Base-by-base conservation (phyloP, 169 alveolate species). In the Eimeria brunetti region DNA sequence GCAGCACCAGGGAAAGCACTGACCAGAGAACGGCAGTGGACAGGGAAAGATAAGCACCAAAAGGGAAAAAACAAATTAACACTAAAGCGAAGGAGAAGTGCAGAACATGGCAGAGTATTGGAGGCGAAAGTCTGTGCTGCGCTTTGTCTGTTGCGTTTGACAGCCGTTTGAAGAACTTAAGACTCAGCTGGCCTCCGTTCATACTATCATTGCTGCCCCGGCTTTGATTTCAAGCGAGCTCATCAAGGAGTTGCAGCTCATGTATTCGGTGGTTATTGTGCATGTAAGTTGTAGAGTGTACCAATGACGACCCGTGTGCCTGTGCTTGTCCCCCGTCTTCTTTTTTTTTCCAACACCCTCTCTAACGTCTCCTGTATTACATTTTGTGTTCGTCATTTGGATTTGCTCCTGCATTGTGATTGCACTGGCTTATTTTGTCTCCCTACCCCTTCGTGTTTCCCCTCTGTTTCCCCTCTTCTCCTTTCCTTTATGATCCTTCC, bases 81-180 rank as follows among this genome's bases (percentile, higher is more conserved):
- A 51, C 58, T 12, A 12, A 51, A 51, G 58, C 5, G 58, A 51
- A 51, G 58, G 58, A 12, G 58, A 51, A 8, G 58, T 33, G n/a
- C 78, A 69, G 78, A 14, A 33, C 11, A 69, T 64, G 6, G 69
- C 12, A 14, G 22, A 60, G 69, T 12, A 22, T 1, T 27, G 41
- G 75, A n/a, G 75, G 11, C 75, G 41, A n/a, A 64, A 64, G 7
- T 7, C 38, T 41, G 62, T 58, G 76, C 22, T 38, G 91, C 80
- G 1, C 3, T 51, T 16, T 83, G 76, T 30, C 12, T 36, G 67
- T 22, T 33, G 80, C 46, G 11, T 30, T 22, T 12, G 4, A 38
- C 60, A 85, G 91, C 91, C 91, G n/a, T 85, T 85, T n/a, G 62
- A 85, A 85, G 91, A 85, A 33, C 78, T 85, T 7, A 85, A 85